Conservation (phyloP, 2,329 filamentous ascomycete species). For the Fusarium vanettenii region DNA sequence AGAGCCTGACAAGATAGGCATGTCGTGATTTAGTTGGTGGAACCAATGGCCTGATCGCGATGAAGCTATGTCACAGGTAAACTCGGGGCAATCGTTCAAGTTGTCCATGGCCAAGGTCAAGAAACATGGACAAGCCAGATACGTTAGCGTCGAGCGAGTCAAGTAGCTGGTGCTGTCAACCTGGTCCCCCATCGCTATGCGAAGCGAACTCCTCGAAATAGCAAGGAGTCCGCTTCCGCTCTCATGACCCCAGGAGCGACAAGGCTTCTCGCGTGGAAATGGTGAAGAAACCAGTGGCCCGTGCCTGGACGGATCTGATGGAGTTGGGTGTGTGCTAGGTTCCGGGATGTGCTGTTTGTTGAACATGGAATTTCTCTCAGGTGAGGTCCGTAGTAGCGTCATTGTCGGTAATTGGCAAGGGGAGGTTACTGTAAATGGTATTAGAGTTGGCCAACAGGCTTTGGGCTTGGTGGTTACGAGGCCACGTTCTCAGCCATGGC, state of each 20-base stretch:
- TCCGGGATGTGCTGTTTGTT: neutral
- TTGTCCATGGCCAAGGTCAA: neutral
- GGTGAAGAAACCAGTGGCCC: conserved; percentile 26
- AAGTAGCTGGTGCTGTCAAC: conserved; percentile 16
- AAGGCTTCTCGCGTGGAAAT: conserved; percentile 2
- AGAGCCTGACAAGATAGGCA: neutral
- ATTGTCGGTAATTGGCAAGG: neutral
- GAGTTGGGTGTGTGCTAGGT: neutral
- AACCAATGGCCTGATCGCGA: neutral
- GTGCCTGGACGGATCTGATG: conserved; percentile 16
- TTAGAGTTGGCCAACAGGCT: neutral
- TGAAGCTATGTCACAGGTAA: conserved; percentile 12
- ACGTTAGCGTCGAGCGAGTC: conserved; percentile 1
- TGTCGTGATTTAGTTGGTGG: conserved; percentile 7
- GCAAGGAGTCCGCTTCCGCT: conserved; percentile 1
- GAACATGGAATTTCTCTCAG: neutral
- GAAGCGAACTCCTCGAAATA: conserved; percentile 9
- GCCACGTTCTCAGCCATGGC: neutral
- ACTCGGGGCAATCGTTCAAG: neutral
- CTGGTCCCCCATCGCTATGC: neutral
- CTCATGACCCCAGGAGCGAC: conserved; percentile 7
- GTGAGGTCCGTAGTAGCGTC: neutral
- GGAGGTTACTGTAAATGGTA: neutral
- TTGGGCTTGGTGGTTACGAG: neutral
- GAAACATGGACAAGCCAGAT: neutral